Evolutionary conservation across 1,139 yeast genomes (phyloP).

Genomic region (Candida neerlandica): DNA sequence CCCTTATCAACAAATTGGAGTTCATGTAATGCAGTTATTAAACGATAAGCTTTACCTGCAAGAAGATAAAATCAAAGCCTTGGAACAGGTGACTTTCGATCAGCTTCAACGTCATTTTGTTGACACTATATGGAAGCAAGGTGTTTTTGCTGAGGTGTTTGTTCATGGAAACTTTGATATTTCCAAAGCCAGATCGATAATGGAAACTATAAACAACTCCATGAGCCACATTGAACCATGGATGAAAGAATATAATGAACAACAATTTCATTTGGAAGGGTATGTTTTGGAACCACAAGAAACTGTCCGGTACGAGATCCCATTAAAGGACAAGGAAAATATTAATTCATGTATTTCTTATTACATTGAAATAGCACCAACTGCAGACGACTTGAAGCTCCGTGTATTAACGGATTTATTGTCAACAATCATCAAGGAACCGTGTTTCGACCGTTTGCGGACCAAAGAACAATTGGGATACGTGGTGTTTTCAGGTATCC

Average conservation of each 20-base stretch:
- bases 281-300: conserved; percentile 47
- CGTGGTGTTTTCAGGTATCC: conserved; percentile 80
- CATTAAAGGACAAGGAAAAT: conserved; percentile 66
- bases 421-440: conserved; percentile 76
- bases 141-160: conserved; percentile 66
- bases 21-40: conserved; percentile 59
- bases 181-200: conserved; percentile 48
- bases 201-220: conserved; percentile 21
- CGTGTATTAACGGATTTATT: conserved; percentile 63
- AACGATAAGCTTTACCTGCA: conserved; percentile 72
- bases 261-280: conserved; percentile 28
- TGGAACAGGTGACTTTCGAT: conserved; percentile 48
- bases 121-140: conserved; percentile 42
- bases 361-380: conserved; percentile 66
- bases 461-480: conserved; percentile 88
- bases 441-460: conserved; percentile 84
- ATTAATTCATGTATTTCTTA: conserved; percentile 86
- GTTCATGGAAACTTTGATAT: conserved; percentile 77
- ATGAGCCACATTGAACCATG: conserved; percentile 35
- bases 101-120: conserved; percentile 51
- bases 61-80: conserved; percentile 59
- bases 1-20: conserved; percentile 76
- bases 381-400: conserved; percentile 29
- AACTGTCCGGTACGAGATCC: conserved; percentile 51
- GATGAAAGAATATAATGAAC: conserved; percentile 37